Evolutionary conservation across 2,329 filamentous ascomycete species (phyloP), one percentile per base, ranked within the genome.

Genomic region (Aspergillus calidoustus): DNA sequence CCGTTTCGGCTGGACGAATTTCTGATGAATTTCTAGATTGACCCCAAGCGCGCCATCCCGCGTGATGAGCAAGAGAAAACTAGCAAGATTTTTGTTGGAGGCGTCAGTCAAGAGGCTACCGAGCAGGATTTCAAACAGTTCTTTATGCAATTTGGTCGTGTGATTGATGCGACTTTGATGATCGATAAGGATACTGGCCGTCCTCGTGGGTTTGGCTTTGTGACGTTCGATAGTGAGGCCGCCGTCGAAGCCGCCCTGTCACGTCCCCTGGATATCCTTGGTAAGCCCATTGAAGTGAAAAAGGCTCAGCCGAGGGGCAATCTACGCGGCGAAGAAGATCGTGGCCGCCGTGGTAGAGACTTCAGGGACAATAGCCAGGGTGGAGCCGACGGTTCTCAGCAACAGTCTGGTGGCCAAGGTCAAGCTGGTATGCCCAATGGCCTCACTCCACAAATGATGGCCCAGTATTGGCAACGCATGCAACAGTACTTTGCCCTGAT

Each of bases 151-250:
- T 99, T 98, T 71, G 95, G 95, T 30, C 89, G 94, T 64, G 95
- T 99, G 22, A 90, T 99, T 44, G 95, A 99, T 79, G 95, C 95
- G 2, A 99, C 95, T 0, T 87, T 99, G 2, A 99, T 99, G 95
- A 99, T 99, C 89, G 95, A 99, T 77, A 99, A 99, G 80, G 95
- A 99, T 77, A 99, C 95, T 0, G 95, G 95, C n/a, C 88, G 95
- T 46, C 95, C 95, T 3, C 87, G 95, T 73, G 95, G 95, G 1
- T 99, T 99, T 72, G 95, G 95, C 15, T 99, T 99, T 76, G 95
- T 99, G 57, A 99, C 95, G 0, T 99, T 99, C 70, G 95, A 99
- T 79, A 96, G 90, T 68, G 95, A 99, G 72, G 89, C 92, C 17
- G 95, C 95, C 19, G 95, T 99, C 49, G 95, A 99, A 67, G 91